Conservation (phyloP, 2,329 filamentous ascomycete genomes). For the Alternaria metachromatica region DNA sequence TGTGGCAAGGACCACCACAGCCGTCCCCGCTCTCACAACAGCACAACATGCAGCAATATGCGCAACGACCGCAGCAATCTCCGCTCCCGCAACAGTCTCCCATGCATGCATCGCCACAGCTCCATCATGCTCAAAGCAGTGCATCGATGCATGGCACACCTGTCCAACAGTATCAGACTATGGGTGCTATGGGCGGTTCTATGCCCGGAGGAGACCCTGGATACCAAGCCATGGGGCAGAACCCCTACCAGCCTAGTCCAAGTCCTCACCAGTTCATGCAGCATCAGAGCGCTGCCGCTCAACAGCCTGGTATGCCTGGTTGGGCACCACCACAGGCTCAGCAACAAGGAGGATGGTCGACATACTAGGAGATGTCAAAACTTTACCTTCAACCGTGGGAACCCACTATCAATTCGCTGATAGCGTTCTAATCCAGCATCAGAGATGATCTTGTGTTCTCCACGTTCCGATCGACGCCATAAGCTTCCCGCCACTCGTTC, state of each 20-base stretch:
- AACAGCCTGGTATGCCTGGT: conserved; percentile 60
- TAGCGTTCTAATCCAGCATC: neutral
- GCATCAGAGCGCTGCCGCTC: conserved; percentile 50
- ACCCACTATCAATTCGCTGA: neutral
- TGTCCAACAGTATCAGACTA: conserved; percentile 55
- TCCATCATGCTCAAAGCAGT: conserved; percentile 53
- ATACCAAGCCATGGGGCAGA: conserved; percentile 56
- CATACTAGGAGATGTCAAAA: conserved; percentile 30
- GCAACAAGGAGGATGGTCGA: conserved; percentile 49
- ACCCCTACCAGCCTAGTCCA: conserved; percentile 58
- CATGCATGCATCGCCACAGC: conserved; percentile 58
- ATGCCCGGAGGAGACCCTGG: conserved; percentile 34
- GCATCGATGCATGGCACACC: conserved; percentile 52
- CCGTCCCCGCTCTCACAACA: conserved; percentile 57
- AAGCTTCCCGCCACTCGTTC: conserved; percentile 4
- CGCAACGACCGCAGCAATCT: conserved; percentile 51
- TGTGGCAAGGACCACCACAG: conserved; percentile 59
- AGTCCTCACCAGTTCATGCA: conserved; percentile 57
- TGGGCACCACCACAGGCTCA: conserved; percentile 55
- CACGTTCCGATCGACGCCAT: neutral
- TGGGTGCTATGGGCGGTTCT: conserved; percentile 52
- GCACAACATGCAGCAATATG: conserved; percentile 55
- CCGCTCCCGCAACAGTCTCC: conserved; percentile 57
- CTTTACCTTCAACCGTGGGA: neutral
- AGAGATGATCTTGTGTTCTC: neutral